A percentile compares a stretch with the other conserved stretches of the same genome.
Evolutionary conservation across 352 stramenopile genomes (phyloP).

Genomic region (Phytopythium kandeliae): DNA sequence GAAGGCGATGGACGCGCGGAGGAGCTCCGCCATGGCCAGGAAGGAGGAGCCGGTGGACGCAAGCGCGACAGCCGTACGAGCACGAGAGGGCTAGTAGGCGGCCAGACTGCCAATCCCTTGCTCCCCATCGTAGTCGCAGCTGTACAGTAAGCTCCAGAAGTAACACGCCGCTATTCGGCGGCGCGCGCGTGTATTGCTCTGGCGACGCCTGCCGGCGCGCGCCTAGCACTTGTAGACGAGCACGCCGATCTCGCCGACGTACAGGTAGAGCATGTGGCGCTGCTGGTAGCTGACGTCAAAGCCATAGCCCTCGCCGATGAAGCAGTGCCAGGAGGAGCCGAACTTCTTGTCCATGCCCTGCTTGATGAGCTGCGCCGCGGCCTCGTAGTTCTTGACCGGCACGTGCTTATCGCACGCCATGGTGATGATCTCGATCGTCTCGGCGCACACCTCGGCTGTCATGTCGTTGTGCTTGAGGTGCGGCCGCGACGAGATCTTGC

Average conservation of each 20-base stretch:
- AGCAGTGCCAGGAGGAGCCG: slow-evolving; percentile 93
- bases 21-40: slow-evolving; percentile 1
- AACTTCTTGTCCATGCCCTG: slow-evolving; percentile 98
- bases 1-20: slow-evolving; percentile 13
- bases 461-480: slow-evolving; percentile 87
- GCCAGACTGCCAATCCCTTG: too few species aligned
- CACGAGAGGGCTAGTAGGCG: too few species aligned
- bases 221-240: slow-evolving; percentile 94
- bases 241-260: slow-evolving; percentile 92
- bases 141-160: slow-evolving; percentile 3
- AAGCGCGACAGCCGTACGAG: too few species aligned
- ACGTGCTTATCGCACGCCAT: slow-evolving; percentile 96
- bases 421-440: slow-evolving; percentile 95
- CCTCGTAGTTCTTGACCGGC: slow-evolving; percentile 93
- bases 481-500: slow-evolving; percentile 79
- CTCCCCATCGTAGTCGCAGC: neutral
- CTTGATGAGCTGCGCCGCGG: slow-evolving; percentile 90
- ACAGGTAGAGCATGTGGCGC: slow-evolving; percentile 94
- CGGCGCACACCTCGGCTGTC: slow-evolving; percentile 91
- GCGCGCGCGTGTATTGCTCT: too few species aligned
- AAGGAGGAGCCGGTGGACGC: neutral
- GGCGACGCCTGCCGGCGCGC: too few species aligned
- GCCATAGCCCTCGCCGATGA: slow-evolving; percentile 94
- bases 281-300: slow-evolving; percentile 97
- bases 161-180: too few species aligned